Percentiles rank a stretch among this genome's conserved stretches.
Evolutionary conservation across 768 basidiomycete genomes (phyloP).

Genomic region (Suillus bovinus): DNA sequence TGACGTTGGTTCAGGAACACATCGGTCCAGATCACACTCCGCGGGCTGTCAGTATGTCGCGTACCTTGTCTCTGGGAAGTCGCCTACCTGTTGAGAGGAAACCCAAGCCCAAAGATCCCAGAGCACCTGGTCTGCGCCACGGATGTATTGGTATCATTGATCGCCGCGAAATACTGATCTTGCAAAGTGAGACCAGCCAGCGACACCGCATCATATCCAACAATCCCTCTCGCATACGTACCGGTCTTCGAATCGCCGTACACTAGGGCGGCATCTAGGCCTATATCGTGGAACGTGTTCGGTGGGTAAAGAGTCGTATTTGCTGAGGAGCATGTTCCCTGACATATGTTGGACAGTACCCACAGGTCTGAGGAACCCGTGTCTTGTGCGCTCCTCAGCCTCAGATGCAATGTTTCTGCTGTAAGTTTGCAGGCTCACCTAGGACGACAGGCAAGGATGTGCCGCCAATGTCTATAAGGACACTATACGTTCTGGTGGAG

Average conservation of each 20-base stretch:
- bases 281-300: conserved; percentile 45
- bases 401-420: neutral
- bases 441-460: conserved; percentile 56
- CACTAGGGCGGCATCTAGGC: conserved; percentile 47
- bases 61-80: neutral
- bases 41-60: neutral
- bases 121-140: conserved; percentile 54
- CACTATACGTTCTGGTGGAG: conserved; percentile 57
- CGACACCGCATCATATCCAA: conserved; percentile 58
- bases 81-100: conserved; percentile 66
- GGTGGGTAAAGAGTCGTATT: conserved; percentile 50
- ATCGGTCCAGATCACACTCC: conserved; percentile 48
- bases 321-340: conserved; percentile 37
- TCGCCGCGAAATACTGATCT: conserved; percentile 63
- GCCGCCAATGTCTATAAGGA: conserved; percentile 57
- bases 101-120: conserved; percentile 77
- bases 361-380: conserved; percentile 81
- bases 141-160: conserved; percentile 68
- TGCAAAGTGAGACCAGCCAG: conserved; percentile 52
- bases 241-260: conserved; percentile 77
- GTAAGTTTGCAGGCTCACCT: conserved; percentile 39
- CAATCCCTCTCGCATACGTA: conserved; percentile 63
- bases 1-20: conserved; percentile 30
- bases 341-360: conserved; percentile 63
- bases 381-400: conserved; percentile 41